Percentiles rank a stretch among this genome's conserved stretches.
Conservation (phyloP, 257 asterid species). For the Ilex aquifolium region DNA sequence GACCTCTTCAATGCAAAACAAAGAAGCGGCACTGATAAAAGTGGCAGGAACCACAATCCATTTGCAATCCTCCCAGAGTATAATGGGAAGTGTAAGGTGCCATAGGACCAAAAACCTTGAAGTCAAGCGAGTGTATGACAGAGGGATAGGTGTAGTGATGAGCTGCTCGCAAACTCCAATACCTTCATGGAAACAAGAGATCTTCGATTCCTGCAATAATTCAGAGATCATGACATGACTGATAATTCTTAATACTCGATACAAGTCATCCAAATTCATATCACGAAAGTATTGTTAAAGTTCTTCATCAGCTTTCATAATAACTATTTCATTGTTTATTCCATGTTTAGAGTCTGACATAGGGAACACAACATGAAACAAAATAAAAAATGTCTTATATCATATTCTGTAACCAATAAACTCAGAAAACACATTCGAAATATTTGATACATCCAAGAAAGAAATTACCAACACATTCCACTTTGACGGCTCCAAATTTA, state of each 20-base stretch:
- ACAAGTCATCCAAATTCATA: background rate
- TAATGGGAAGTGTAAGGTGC: slow-evolving; percentile 93
- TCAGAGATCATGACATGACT: background rate
- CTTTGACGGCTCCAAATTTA: slow-evolving; percentile 61
- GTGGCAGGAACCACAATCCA: slow-evolving; percentile 99
- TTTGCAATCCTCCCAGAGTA: slow-evolving; percentile 95
- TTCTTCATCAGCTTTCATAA: too few species aligned
- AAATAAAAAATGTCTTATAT: too few species aligned
- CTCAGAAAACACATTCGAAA: too few species aligned
- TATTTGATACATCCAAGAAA: slow-evolving; percentile 2
- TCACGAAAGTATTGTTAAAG: too few species aligned
- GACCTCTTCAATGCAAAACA: slow-evolving; percentile 96
- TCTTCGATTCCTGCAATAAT: slow-evolving; percentile 73
- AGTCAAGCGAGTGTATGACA: slow-evolving; percentile 88
- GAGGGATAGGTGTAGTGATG: slow-evolving; percentile 81
- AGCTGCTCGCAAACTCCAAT: slow-evolving; percentile 84
- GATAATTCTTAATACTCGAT: background rate
- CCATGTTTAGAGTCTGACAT: too few species aligned
- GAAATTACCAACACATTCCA: slow-evolving; percentile 58
- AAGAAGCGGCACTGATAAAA: slow-evolving; percentile 86
- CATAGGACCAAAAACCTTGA: slow-evolving; percentile 95
- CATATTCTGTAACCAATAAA: background rate
- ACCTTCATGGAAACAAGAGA: slow-evolving; percentile 79
- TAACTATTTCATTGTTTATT: too few species aligned
- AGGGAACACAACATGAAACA: too few species aligned